phyloP scores from a whole-genome alignment of 495 filamentous ascomycete genomes.

The Penicillium robsamsonii region DNA sequence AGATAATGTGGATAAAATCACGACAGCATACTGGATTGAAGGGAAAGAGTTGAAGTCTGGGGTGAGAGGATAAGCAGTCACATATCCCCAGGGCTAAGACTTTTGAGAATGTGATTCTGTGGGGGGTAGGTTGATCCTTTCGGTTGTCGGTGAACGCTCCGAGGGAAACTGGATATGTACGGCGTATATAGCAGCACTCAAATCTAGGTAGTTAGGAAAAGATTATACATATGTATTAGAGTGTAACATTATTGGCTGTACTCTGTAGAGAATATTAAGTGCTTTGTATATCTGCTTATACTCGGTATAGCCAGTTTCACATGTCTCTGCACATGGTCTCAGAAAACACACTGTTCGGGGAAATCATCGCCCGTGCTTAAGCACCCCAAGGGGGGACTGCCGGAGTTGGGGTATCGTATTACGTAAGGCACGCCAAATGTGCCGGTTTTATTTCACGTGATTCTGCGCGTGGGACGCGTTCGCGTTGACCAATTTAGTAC shows the following conservation, averaged over 20 bases:
- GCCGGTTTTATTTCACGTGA: conserved; percentile 6
- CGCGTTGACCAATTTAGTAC: conserved; percentile 25
- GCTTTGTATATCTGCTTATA: background rate
- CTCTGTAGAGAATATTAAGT: background rate
- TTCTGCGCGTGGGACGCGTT: conserved; percentile 23
- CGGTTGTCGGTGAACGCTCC: conserved; percentile 41
- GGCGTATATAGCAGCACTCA: background rate
- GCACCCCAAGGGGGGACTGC: background rate
- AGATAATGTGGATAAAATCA: background rate
- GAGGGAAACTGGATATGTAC: conserved; percentile 13
- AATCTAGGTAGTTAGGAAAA: background rate
- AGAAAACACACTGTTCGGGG: background rate
- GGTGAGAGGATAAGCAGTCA: background rate
- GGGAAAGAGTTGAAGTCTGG: background rate
- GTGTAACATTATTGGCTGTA: background rate
- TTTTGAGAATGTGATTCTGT: conserved; percentile 18
- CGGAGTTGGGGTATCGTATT: background rate
- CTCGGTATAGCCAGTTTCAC: conserved; percentile 3
- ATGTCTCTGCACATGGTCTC: conserved; percentile 3
- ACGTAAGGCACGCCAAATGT: conserved; percentile 12
- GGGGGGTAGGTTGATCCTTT: conserved; percentile 30
- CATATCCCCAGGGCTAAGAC: conserved; percentile 4
- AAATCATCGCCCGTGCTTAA: background rate
- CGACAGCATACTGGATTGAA: conserved; percentile 1
- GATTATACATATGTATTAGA: too few species aligned